Evolutionary conservation across 495 filamentous ascomycete genomes (phyloP).

Genomic region (Lineolata rhizophorae): DNA sequence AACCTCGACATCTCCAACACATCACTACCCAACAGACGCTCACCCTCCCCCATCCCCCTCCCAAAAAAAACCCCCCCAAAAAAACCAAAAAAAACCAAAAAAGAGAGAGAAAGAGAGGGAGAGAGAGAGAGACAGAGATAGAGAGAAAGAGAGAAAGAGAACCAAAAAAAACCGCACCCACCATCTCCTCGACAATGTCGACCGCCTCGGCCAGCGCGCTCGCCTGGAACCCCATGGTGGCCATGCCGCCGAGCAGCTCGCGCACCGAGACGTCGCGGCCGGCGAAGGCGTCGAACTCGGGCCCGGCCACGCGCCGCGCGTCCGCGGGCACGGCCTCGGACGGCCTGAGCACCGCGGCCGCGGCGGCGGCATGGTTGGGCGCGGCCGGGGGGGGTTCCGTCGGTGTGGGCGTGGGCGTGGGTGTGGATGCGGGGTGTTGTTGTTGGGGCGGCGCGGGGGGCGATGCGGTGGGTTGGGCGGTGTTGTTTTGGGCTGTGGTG

Average conservation of each 20-base stretch:
- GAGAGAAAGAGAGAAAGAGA: neutral
- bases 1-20: too few species aligned
- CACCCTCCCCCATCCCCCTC: too few species aligned
- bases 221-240: constrained; percentile 80
- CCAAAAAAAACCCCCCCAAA: too few species aligned
- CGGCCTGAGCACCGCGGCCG: constrained; percentile 68
- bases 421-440: neutral
- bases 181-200: constrained; percentile 87
- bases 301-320: constrained; percentile 51
- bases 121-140: too few species aligned
- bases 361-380: too few species aligned
- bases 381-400: too few species aligned
- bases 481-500: too few species aligned
- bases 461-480: constrained; percentile 19
- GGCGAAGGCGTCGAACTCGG: constrained; percentile 71
- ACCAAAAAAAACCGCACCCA: too few species aligned
- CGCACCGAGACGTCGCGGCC: constrained; percentile 58
- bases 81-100: too few species aligned
- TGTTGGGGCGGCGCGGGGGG: neutral
- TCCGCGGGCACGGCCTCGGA: constrained; percentile 63
- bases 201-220: constrained; percentile 65
- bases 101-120: too few species aligned
- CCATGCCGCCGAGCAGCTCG: constrained; percentile 66
- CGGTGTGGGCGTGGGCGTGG: too few species aligned
- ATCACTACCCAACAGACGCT: too few species aligned